A percentile compares a stretch with the other conserved stretches of the same genome.
Conservation (phyloP, 352 stramenopile genomes). For the Phytophthora constricta region DNA sequence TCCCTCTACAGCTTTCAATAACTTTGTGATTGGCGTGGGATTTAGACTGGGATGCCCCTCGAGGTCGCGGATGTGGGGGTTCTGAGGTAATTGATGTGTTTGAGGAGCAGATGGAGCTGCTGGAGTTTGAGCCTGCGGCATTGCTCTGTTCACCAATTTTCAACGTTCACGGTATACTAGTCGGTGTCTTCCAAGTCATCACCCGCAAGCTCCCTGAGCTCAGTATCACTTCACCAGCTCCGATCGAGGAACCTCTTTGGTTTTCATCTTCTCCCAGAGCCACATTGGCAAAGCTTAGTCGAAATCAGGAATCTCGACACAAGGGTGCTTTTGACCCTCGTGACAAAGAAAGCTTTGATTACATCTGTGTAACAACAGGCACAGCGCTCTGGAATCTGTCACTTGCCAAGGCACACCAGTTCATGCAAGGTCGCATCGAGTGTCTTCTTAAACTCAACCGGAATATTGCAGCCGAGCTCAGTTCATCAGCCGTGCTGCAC, state of each 20-base stretch:
- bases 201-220: constrained; percentile 42
- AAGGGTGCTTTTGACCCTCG: constrained; percentile 35
- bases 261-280: constrained; percentile 19
- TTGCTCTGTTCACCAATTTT: constrained; percentile 65
- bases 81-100: constrained; percentile 69
- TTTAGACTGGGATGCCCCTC: constrained; percentile 61
- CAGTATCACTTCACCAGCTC: constrained; percentile 7
- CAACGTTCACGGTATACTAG: constrained; percentile 65
- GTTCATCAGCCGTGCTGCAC: constrained; percentile 61
- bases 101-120: constrained; percentile 69
- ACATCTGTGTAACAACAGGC: constrained; percentile 62
- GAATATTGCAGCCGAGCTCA: constrained; percentile 73
- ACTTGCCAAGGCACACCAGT: constrained; percentile 64
- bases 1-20: background rate
- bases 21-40: background rate
- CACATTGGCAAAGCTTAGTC: constrained; percentile 23
- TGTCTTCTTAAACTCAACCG: constrained; percentile 75
- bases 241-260: constrained; percentile 12
- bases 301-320: constrained; percentile 18
- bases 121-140: constrained; percentile 68
- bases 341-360: constrained; percentile 60
- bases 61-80: constrained; percentile 57
- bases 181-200: constrained; percentile 71
- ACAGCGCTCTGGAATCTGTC: constrained; percentile 80
- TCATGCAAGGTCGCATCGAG: constrained; percentile 74